phyloP scores from a whole-genome alignment of 2,329 filamentous ascomycete genomes.

The Colletotrichum acutatum region DNA sequence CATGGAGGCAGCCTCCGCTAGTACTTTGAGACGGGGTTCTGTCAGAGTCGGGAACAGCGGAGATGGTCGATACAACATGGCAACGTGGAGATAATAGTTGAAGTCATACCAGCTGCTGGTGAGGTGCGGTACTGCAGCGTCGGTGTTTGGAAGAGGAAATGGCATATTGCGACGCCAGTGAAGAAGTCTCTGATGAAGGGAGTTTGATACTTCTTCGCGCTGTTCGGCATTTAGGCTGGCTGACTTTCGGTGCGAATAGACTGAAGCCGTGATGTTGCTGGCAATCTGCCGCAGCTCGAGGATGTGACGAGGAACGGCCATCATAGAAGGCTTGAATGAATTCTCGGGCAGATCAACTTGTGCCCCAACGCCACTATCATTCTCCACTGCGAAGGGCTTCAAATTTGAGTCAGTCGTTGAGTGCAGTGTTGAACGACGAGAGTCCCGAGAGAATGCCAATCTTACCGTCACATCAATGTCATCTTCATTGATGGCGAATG shows the following conservation, averaged over 20 bases:
- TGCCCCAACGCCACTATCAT: neutral
- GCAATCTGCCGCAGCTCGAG: slow-evolving; percentile 52
- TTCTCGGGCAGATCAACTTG: slow-evolving; percentile 26
- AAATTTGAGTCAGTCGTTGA: neutral
- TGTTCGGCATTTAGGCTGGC: slow-evolving; percentile 31
- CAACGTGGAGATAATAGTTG: slow-evolving; percentile 59
- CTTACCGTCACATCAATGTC: slow-evolving; percentile 54
- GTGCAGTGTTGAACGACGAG: neutral
- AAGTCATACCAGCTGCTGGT: slow-evolving; percentile 58
- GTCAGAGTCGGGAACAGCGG: slow-evolving; percentile 52
- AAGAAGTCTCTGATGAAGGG: slow-evolving; percentile 53
- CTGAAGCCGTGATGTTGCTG: slow-evolving; percentile 50
- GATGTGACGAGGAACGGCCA: slow-evolving; percentile 55
- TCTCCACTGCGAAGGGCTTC: neutral
- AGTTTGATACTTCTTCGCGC: slow-evolving; percentile 46
- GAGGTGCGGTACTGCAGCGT: slow-evolving; percentile 54
- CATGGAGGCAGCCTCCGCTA: slow-evolving; percentile 53
- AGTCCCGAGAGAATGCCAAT: neutral
- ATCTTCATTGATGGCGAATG: slow-evolving; percentile 57
- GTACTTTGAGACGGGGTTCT: slow-evolving; percentile 46
- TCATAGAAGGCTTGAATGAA: slow-evolving; percentile 45
- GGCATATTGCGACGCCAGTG: slow-evolving; percentile 57
- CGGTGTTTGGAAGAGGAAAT: slow-evolving; percentile 52
- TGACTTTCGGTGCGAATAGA: slow-evolving; percentile 45
- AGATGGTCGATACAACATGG: slow-evolving; percentile 56